These are phyloP conservation scores for Globisporangium nodosum DNA, from an alignment of 352 stramenopile species.

Conservation along the genomic window DNA sequence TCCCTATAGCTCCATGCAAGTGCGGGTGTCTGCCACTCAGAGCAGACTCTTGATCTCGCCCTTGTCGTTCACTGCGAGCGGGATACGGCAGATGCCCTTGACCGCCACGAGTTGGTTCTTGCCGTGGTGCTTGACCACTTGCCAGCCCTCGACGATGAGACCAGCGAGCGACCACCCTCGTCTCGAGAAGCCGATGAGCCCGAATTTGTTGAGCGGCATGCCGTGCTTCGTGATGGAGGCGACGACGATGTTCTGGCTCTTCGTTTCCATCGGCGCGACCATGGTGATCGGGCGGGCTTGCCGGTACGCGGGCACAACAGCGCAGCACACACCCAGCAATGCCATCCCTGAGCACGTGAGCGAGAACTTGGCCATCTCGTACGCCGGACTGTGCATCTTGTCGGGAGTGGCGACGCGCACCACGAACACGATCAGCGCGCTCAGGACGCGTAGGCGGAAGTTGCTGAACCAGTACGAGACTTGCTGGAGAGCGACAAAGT, in stretches of 20 bases:
- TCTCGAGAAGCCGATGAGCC: conserved; percentile 20
- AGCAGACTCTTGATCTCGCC: conserved; percentile 8
- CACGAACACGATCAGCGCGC: conserved; percentile 11
- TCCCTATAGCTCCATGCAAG: too few relatives aligned
- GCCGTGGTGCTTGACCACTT: conserved; percentile 14
- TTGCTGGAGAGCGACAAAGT: conserved; percentile 14
- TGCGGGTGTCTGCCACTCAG: too few relatives aligned
- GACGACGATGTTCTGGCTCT: conserved; percentile 18
- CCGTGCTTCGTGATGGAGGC: conserved; percentile 15
- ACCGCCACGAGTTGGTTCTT: conserved; percentile 9
- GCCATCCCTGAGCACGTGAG: conserved; percentile 8
- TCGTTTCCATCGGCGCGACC: conserved; percentile 6
- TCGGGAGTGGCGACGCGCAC: conserved; percentile 15
- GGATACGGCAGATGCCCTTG: conserved; percentile 14
- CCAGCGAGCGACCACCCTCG: conserved; percentile 24
- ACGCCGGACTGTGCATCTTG: conserved; percentile 16
- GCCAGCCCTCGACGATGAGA: conserved; percentile 27
- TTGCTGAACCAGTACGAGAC: conserved; percentile 21
- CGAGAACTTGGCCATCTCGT: conserved; percentile 22
- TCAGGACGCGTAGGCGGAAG: conserved; percentile 13
- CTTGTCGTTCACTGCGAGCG: conserved; percentile 4
- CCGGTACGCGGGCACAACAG: conserved; percentile 1
- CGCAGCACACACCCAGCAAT: conserved; percentile 10
- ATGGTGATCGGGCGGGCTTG: not conserved
- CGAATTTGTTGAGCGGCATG: conserved; percentile 24